phyloP scores from a whole-genome alignment of 192 early-diverging fungal genomes.

The Phlyctochytrium planicorne region DNA sequence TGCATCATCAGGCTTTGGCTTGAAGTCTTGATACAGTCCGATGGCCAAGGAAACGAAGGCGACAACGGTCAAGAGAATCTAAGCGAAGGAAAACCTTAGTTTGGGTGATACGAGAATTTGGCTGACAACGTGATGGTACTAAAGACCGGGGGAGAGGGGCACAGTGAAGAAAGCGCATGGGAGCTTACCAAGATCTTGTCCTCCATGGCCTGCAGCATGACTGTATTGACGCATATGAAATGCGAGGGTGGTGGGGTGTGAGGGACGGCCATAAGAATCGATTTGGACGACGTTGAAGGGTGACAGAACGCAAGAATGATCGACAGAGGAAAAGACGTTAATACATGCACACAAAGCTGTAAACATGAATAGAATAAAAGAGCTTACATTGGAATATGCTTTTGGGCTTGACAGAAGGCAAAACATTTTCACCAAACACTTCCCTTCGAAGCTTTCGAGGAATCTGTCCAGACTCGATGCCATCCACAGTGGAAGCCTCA shows the following conservation, averaged over 20 bases:
- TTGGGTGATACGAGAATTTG: neutral
- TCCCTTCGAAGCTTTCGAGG: neutral
- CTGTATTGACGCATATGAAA: no score
- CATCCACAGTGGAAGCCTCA: no score
- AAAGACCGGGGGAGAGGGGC: no score
- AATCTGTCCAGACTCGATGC: neutral
- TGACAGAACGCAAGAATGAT: no score
- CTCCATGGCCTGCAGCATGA: slow-evolving; percentile 33
- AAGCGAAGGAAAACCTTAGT: neutral
- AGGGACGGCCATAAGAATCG: no score
- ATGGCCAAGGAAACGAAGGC: slow-evolving; percentile 80
- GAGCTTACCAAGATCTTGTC: slow-evolving; percentile 50
- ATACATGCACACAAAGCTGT: no score
- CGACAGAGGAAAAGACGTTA: no score
- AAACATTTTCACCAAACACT: slow-evolving; percentile 39
- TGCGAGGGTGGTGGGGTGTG: no score
- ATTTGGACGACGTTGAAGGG: no score
- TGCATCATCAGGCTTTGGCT: slow-evolving; percentile 42
- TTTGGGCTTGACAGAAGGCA: slow-evolving; percentile 37
- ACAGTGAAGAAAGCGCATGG: no score
- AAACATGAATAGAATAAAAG: slow-evolving; percentile 5
- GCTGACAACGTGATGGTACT: no score
- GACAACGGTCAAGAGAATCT: slow-evolving; percentile 81
- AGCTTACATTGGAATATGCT: slow-evolving; percentile 40
- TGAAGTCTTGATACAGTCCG: slow-evolving; percentile 79